Conservation (phyloP, 2,329 filamentous ascomycete genomes). For the Dendrostoma leiphaemia region DNA sequence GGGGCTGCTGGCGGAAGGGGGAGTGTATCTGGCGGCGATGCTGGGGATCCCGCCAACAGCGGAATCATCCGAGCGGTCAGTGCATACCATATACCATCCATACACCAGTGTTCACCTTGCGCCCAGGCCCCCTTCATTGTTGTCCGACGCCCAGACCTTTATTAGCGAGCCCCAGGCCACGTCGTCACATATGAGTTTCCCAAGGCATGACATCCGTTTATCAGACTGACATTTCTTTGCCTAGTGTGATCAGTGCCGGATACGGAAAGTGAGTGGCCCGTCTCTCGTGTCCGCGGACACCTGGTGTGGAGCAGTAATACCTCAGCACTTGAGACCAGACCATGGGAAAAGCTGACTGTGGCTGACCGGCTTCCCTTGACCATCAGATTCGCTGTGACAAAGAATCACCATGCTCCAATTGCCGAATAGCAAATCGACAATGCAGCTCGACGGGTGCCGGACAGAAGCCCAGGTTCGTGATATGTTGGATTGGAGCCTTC, state of each 20-base stretch:
- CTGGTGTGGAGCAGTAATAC: neutral
- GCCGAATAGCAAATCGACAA: conserved; percentile 48
- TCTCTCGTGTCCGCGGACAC: conserved; percentile 16
- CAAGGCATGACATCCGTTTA: too few species aligned
- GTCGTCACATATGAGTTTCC: neutral
- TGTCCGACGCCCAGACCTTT: too few species aligned
- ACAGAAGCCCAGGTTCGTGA: conserved; percentile 54
- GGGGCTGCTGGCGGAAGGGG: conserved; percentile 1
- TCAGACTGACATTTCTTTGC: neutral
- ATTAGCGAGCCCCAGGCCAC: too few species aligned
- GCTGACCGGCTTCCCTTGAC: neutral
- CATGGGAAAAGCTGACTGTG: neutral
- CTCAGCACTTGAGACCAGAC: neutral
- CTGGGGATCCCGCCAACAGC: conserved; percentile 6
- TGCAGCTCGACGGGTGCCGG: conserved; percentile 55
- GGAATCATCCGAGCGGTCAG: conserved; percentile 18
- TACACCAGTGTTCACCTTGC: neutral
- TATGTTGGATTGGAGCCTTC: too few species aligned
- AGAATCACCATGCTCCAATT: conserved; percentile 57
- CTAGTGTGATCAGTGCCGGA: conserved; percentile 39
- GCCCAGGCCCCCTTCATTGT: neutral
- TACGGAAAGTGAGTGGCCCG: conserved; percentile 32
- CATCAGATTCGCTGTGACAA: conserved; percentile 59
- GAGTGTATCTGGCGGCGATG: conserved; percentile 3
- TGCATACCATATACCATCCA: neutral